Evolutionary conservation across 805 yeast genomes (phyloP).

Genomic region (Saccharomycopsis sp.): DNA sequence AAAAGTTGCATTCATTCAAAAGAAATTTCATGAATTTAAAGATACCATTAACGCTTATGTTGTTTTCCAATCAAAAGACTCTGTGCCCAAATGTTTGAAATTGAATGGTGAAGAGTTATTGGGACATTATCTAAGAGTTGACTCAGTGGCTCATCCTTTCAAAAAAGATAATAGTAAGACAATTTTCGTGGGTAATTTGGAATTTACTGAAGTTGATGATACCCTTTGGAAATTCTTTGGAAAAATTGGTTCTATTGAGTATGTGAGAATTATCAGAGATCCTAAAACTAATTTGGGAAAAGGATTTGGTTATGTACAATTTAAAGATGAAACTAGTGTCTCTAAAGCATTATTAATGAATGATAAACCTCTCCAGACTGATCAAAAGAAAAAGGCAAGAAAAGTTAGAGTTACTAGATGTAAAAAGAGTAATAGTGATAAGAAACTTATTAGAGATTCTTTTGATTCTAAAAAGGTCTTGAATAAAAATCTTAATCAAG

Average conservation of each 20-base stretch:
- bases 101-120: conserved; percentile 62
- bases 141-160: conserved; percentile 86
- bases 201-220: conserved; percentile 89
- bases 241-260: conserved; percentile 58
- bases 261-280: conserved; percentile 86
- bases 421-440: conserved; percentile 30
- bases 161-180: conserved; percentile 75
- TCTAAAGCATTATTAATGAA: conserved; percentile 72
- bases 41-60: conserved; percentile 83
- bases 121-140: conserved; percentile 77
- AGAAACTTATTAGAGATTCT: no score
- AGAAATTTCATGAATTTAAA: conserved; percentile 63
- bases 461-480: conserved; percentile 21
- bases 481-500: conserved; percentile 36
- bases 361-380: conserved; percentile 45
- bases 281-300: conserved; percentile 90
- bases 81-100: conserved; percentile 31
- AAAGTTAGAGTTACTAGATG: conserved; percentile 71
- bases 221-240: conserved; percentile 74
- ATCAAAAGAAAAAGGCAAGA: conserved; percentile 33
- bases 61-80: conserved; percentile 51
- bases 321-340: conserved; percentile 61
- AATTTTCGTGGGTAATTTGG: conserved; percentile 87
- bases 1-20: conserved; percentile 75
- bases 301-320: conserved; percentile 95